Percentiles rank a stretch among this genome's conserved stretches.
These are phyloP conservation scores for Coriaria nepalensis DNA, from an alignment of 306 rosid species.

Conservation along the genomic window DNA sequence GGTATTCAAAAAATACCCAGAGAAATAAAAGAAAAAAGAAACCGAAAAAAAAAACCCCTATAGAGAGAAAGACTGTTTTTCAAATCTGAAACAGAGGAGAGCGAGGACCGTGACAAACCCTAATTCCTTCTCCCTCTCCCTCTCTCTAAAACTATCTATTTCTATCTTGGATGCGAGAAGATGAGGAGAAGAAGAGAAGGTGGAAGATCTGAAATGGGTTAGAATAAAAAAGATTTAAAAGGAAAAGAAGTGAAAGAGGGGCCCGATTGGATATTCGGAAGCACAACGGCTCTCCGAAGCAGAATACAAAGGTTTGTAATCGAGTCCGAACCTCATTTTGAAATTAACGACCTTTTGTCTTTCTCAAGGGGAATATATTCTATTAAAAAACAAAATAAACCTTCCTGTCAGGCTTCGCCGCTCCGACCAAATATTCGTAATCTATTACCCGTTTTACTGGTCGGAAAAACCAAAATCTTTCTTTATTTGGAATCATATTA, in stretches of 20 bases:
- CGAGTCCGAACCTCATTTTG: conserved; percentile 14
- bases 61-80: not conserved
- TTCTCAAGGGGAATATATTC: too few relatives aligned
- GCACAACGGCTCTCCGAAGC: conserved; percentile 39
- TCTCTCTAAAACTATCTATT: not conserved
- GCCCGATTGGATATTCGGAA: conserved; percentile 2
- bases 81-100: not conserved
- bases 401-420: too few relatives aligned
- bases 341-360: not conserved
- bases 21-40: not conserved
- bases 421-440: too few relatives aligned
- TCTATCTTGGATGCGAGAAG: conserved; percentile 1
- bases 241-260: conserved; percentile 1
- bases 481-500: too few relatives aligned
- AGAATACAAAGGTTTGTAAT: not conserved
- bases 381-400: too few relatives aligned
- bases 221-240: not conserved
- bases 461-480: too few relatives aligned
- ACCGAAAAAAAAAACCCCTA: not conserved
- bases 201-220: not conserved
- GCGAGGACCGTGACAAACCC: not conserved
- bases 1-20: not conserved
- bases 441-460: too few relatives aligned
- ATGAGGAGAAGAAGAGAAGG: not conserved
- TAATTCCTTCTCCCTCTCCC: not conserved